These are phyloP conservation scores for Blastobotrys attinorum DNA, from an alignment of 805 yeast species.

Conservation along the genomic window DNA sequence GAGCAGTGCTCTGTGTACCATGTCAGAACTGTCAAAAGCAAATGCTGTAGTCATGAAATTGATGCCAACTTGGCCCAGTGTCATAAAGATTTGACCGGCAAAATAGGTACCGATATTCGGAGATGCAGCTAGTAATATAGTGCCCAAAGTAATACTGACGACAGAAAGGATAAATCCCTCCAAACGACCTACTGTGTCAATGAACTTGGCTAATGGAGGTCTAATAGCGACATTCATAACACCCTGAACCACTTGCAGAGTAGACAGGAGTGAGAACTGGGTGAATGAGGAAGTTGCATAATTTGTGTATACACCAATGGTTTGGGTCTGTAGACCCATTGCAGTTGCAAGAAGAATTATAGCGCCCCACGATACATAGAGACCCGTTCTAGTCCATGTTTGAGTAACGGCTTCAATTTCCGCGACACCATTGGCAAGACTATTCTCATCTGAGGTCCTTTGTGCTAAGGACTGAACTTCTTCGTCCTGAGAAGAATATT, in stretches of 20 bases:
- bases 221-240: slow-evolving; percentile 33
- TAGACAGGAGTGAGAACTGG: slow-evolving; percentile 35
- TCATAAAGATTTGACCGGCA: slow-evolving; percentile 32
- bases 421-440: slow-evolving; percentile 8
- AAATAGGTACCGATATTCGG: slow-evolving; percentile 31
- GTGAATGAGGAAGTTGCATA: slow-evolving; percentile 35
- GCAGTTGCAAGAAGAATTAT: slow-evolving; percentile 9
- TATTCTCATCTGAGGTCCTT: no score
- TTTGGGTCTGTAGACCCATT: slow-evolving; percentile 6
- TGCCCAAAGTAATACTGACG: slow-evolving; percentile 23
- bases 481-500: no score
- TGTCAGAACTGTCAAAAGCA: slow-evolving; percentile 31
- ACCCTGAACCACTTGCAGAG: slow-evolving; percentile 34
- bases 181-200: slow-evolving; percentile 37
- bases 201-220: slow-evolving; percentile 35
- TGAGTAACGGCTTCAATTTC: slow-evolving; percentile 9
- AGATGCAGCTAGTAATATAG: slow-evolving; percentile 32
- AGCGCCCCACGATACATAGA: slow-evolving; percentile 8
- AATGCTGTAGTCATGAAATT: slow-evolving; percentile 31
- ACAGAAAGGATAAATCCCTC: slow-evolving; percentile 30
- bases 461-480: no score
- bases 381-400: slow-evolving; percentile 7
- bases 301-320: slow-evolving; percentile 20
- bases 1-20: slow-evolving; percentile 34
- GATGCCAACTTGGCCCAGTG: slow-evolving; percentile 34